These are phyloP conservation scores for Dissoconium aciculare DNA, from an alignment of 2,329 filamentous ascomycete species.

Conservation along the genomic window DNA sequence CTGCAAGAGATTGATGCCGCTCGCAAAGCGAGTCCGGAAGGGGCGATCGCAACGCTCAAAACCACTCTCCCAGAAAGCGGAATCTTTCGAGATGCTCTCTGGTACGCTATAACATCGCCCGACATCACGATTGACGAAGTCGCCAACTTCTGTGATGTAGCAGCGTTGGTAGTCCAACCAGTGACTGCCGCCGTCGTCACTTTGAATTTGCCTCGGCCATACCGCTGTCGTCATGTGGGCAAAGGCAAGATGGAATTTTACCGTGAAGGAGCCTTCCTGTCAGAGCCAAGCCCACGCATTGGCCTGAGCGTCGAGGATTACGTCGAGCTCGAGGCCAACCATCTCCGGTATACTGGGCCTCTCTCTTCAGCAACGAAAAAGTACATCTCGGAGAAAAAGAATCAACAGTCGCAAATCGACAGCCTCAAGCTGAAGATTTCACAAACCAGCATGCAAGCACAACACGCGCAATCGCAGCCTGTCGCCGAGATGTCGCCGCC, in stretches of 20 bases:
- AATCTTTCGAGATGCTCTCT: conserved; percentile 38
- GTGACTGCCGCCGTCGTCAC: conserved; percentile 35
- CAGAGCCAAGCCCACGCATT: conserved; percentile 16
- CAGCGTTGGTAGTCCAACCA: conserved; percentile 40
- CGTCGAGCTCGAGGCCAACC: conserved; percentile 15
- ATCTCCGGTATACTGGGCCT: conserved; percentile 20
- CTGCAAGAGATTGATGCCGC: conserved; percentile 39
- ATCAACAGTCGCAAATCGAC: conserved; percentile 6
- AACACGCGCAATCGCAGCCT: conserved; percentile 1
- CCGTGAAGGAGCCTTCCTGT: conserved; percentile 10
- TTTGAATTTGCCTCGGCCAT: conserved; percentile 43
- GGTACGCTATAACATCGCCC: conserved; percentile 40
- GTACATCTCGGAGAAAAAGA: conserved; percentile 7
- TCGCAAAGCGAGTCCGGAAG: conserved; percentile 40
- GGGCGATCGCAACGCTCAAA: conserved; percentile 43
- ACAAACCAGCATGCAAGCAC: conserved; percentile 6
- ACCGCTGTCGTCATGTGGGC: conserved; percentile 39
- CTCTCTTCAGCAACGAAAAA: conserved; percentile 9
- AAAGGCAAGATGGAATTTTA: conserved; percentile 30
- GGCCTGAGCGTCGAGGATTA: conserved; percentile 19
- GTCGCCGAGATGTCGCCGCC: conserved; percentile 4
- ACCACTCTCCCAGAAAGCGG: conserved; percentile 35
- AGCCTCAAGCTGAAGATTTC: conserved; percentile 6
- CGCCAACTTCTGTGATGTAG: conserved; percentile 42
- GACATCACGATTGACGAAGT: conserved; percentile 39